These are phyloP conservation scores for Anisodus tanguticus DNA, from an alignment of 257 asterid species.

Conservation along the genomic window DNA sequence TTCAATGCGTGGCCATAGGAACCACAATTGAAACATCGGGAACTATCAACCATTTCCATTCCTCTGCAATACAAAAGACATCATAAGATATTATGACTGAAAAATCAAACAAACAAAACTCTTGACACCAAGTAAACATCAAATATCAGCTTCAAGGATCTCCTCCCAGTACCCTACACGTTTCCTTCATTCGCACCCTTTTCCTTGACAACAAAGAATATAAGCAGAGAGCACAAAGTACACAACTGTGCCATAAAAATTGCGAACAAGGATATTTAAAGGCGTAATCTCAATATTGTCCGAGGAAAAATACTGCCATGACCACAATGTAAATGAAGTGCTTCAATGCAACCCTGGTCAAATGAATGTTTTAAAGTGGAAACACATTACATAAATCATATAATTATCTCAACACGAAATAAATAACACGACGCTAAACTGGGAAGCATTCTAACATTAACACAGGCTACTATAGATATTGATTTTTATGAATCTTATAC, in stretches of 20 bases:
- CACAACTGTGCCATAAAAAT: background rate
- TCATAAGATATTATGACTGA: conserved; percentile 30
- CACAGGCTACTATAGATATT: background rate
- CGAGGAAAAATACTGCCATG: background rate
- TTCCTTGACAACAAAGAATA: background rate
- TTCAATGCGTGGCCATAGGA: conserved; percentile 85
- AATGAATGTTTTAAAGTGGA: background rate
- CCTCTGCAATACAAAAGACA: conserved; percentile 55
- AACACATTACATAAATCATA: background rate
- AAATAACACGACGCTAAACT: background rate
- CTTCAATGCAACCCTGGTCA: background rate
- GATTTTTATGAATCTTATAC: background rate
- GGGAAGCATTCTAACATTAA: background rate
- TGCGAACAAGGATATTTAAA: background rate
- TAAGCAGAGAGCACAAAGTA: background rate
- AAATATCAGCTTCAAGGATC: conserved; percentile 15
- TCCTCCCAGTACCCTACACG: background rate
- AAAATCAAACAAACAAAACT: background rate
- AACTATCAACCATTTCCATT: conserved; percentile 53
- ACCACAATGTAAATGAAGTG: background rate
- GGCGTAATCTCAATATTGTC: background rate
- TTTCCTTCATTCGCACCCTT: background rate
- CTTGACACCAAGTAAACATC: background rate
- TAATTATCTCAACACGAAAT: background rate
- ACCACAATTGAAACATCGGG: conserved; percentile 96